Base-by-base conservation (phyloP, 176 grass and related monocot genomes). In the Aechmea fasciata region DNA sequence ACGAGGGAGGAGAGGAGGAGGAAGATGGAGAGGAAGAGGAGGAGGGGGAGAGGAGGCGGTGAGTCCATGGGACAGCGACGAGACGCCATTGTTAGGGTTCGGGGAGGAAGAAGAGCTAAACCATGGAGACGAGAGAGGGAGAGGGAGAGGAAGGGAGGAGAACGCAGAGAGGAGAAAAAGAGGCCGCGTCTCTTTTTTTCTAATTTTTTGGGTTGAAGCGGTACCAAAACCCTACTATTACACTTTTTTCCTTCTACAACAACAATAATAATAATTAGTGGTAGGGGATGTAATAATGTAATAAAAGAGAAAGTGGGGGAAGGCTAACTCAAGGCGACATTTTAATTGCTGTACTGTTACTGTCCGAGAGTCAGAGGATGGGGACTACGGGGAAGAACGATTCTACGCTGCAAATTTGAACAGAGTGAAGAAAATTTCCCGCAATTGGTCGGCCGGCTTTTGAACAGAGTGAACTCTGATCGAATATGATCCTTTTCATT, bases 221-320 rank as follows among this genome's bases (percentile, higher is more conserved):
- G 57, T 22, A 49, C 15, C 69, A 67, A 66, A 78, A 78, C 69
- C 66, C 69, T 78, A 50, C 66, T 69, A 57, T 70, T 76, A 51
- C 73, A 48, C 69, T 15, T 18, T 17, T 47, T 77, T 67, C 47
- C 13, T 67, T 67, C 47, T 70, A 47, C 50, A 53, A 69, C 17
- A 51, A 41, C 68, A 76, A 68, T 51, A 62, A 62, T 52, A 50
- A 51, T 69, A 78, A 77, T 68, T 52, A 66, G 25, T 51, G 61
- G n/a, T 24, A 25, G 61, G 69, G 69, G n/a, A 50, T n/a, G n/a
- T 23, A 23, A 23, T 23, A 23, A 23, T 11, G 68, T 62, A 67
- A 68, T 13, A 76, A 33, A 52, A 29, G 63, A 67, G 65, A 69
- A 67, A 20, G 68, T 5, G 13, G 15, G 18, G 49, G 19, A n/a